Conservation (phyloP, 176 grass and related monocot genomes). For the Ensete glaucum region DNA sequence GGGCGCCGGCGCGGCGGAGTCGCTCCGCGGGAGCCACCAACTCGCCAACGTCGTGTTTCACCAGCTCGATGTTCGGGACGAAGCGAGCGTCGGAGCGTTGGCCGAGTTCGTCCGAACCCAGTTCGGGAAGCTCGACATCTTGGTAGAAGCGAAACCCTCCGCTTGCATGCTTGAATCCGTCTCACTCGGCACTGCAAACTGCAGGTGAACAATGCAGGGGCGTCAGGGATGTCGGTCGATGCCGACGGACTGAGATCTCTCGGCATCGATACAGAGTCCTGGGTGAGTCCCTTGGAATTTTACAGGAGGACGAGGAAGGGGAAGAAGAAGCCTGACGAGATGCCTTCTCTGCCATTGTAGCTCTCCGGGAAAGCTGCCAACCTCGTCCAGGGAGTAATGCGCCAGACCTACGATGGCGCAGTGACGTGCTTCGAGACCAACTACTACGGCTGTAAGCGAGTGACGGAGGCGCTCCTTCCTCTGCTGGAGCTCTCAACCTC, state of each 20-base stretch:
- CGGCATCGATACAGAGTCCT: conserved; percentile 43
- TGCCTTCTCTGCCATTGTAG: conserved; percentile 26
- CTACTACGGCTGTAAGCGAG: conserved; percentile 49
- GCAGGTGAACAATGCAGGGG: conserved; percentile 35
- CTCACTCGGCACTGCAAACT: neutral
- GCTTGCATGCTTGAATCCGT: no score
- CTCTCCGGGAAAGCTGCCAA: conserved; percentile 46
- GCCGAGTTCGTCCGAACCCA: conserved; percentile 23
- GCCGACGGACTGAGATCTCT: conserved; percentile 46
- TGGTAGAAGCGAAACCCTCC: conserved; percentile 9
- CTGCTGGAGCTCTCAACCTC: conserved; percentile 46
- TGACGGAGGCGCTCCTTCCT: conserved; percentile 60
- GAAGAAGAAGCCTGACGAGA: neutral
- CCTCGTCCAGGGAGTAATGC: conserved; percentile 45
- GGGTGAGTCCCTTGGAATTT: conserved; percentile 17
- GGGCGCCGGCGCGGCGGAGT: conserved; percentile 20
- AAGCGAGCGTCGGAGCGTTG: conserved; percentile 20
- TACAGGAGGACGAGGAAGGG: neutral
- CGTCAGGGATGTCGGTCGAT: conserved; percentile 24
- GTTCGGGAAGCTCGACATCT: conserved; percentile 41
- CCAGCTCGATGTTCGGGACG: conserved; percentile 30
- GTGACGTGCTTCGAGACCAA: conserved; percentile 41
- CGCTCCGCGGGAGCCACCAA: conserved; percentile 11
- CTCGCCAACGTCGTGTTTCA: conserved; percentile 30
- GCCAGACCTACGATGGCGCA: conserved; percentile 41